These are phyloP conservation scores for Dictyostelium citrinum DNA, from an alignment of 78 protist genomes.

Conservation along the genomic window DNA sequence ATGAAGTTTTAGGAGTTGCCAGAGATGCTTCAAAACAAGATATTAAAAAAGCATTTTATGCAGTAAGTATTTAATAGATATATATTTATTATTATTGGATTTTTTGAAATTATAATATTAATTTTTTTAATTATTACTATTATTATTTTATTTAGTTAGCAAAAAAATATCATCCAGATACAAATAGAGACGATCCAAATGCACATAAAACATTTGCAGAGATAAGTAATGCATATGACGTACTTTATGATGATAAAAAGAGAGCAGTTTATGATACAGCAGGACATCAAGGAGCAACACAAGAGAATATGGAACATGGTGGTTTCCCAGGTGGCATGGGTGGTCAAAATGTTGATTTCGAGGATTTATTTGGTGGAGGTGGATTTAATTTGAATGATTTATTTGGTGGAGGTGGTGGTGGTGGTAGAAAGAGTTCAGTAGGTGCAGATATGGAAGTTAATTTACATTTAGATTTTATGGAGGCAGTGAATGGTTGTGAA, in stretches of 20 bases:
- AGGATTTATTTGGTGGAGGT: conserved; percentile 43
- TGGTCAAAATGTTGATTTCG: conserved; percentile 6
- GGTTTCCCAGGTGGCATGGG: conserved; percentile 28
- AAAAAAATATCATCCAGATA: conserved; percentile 81
- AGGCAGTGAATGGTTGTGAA: conserved; percentile 82
- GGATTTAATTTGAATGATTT: conserved; percentile 16
- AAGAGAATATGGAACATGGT: conserved; percentile 29
- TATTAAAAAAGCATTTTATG: conserved; percentile 77
- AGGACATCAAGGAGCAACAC: conserved; percentile 78
- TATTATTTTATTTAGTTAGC: conserved; percentile 28
- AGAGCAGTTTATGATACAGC: conserved; percentile 70
- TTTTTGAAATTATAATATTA: too few relatives aligned
- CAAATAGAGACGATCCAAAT: conserved; percentile 55
- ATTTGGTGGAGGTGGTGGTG: conserved; percentile 68
- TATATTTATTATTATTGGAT: too few relatives aligned
- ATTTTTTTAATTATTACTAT: neutral
- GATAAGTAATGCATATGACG: conserved; percentile 69
- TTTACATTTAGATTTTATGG: conserved; percentile 73
- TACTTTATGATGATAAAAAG: conserved; percentile 73
- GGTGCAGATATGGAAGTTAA: conserved; percentile 67
- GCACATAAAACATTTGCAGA: conserved; percentile 73
- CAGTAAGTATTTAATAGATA: conserved; percentile 1
- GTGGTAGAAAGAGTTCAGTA: neutral
- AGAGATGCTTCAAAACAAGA: conserved; percentile 61
- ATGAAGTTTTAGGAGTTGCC: conserved; percentile 75